Percentiles rank a stretch among this genome's conserved stretches.
Evolutionary conservation across 139 green algal genomes (phyloP).

Genomic region (Yamagishiella unicocca): DNA sequence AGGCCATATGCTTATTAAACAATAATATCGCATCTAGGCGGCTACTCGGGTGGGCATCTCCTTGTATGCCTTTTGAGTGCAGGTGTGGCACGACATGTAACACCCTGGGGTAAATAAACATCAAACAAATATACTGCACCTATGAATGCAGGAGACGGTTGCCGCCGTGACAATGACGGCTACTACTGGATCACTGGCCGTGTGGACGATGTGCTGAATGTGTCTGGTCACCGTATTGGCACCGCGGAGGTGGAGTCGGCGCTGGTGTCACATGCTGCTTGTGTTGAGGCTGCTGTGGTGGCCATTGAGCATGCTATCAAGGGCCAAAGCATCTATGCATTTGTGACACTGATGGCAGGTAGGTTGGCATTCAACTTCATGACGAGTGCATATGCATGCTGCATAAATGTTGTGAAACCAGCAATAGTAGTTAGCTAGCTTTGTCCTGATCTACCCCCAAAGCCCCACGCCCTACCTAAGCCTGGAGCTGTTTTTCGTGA

Average conservation of each 20-base stretch:
- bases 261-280: conserved; percentile 83
- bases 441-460: too few species aligned
- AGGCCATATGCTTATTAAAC: too few species aligned
- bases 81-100: too few species aligned
- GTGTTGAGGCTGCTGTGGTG: conserved; percentile 95
- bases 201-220: conserved; percentile 97
- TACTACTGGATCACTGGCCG: conserved; percentile 90
- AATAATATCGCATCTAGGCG: too few species aligned
- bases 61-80: too few species aligned
- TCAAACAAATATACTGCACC: too few species aligned
- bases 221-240: conserved; percentile 94
- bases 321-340: conserved; percentile 96
- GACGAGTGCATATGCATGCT: neutral
- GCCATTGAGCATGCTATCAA: conserved; percentile 88
- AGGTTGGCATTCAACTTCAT: too few species aligned
- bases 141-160: conserved; percentile 72
- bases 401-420: too few species aligned
- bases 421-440: neutral
- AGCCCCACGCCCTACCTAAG: too few species aligned
- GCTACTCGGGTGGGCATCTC: too few species aligned
- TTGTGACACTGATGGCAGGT: conserved; percentile 89
- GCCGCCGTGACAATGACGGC: conserved; percentile 72
- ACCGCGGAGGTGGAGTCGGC: conserved; percentile 97
- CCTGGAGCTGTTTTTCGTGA: too few species aligned
- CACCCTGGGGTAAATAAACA: too few species aligned